Evolutionary conservation across 2,329 filamentous ascomycete genomes (phyloP).

Genomic region (Fusarium torulosum): DNA sequence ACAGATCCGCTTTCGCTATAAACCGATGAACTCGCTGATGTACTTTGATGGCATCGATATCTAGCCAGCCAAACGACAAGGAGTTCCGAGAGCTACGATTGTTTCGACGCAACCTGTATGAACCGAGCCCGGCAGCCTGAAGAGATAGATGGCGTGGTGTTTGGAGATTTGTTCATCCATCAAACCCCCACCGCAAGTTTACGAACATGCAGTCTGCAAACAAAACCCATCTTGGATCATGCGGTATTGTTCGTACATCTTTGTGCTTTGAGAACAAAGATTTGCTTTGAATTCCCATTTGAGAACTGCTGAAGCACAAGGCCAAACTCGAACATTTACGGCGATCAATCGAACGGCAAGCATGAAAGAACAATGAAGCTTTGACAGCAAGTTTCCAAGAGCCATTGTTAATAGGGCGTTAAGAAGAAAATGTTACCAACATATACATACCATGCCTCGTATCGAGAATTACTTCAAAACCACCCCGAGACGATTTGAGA

Average conservation of each 20-base stretch:
- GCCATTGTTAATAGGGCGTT: not conserved
- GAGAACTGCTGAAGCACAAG: slow-evolving; percentile 7
- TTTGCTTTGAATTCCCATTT: not conserved
- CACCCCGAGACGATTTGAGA: not conserved
- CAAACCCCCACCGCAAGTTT: not conserved
- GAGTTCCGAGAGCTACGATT: not conserved
- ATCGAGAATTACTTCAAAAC: slow-evolving; percentile 15
- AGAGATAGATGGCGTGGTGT: not conserved
- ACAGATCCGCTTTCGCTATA: not conserved
- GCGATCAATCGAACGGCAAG: slow-evolving; percentile 3
- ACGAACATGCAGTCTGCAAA: not conserved
- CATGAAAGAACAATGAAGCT: slow-evolving; percentile 14
- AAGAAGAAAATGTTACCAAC: slow-evolving; percentile 12
- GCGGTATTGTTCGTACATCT: not conserved
- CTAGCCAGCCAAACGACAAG: not conserved
- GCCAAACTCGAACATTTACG: slow-evolving; percentile 1
- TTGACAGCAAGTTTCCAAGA: slow-evolving; percentile 8
- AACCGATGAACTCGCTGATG: not conserved
- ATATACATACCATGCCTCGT: not conserved
- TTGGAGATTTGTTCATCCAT: not conserved
- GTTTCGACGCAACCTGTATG: not conserved
- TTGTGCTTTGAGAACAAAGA: slow-evolving; percentile 11
- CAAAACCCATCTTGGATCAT: not conserved
- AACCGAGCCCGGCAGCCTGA: not conserved
- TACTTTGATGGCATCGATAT: not conserved